A percentile compares a stretch with the other conserved stretches of the same genome.
These are phyloP conservation scores for Gossypium thurberi DNA, from an alignment of 345 rosid genomes.

Conservation along the genomic window DNA sequence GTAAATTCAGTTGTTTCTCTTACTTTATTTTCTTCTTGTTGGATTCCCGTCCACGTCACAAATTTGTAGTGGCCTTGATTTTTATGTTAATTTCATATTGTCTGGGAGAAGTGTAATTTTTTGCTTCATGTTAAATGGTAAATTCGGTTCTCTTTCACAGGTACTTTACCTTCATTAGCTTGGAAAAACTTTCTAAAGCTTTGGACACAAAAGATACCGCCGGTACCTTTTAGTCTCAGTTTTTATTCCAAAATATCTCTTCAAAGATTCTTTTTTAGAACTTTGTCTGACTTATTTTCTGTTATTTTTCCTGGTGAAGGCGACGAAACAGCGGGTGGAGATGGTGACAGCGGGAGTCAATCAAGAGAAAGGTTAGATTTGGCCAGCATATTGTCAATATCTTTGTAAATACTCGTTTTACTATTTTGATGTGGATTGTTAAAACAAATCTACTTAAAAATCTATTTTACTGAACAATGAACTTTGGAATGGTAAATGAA, in stretches of 20 bases:
- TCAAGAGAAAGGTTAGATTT: slow-evolving; percentile 12
- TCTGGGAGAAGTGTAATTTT: background rate
- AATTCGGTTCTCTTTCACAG: slow-evolving; percentile 20
- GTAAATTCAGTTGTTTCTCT: background rate
- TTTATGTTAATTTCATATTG: background rate
- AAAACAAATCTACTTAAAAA: background rate
- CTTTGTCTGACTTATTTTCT: background rate
- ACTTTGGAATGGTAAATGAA: background rate
- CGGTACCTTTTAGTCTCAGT: slow-evolving; percentile 26
- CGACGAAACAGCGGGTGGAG: background rate
- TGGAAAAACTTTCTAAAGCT: slow-evolving; percentile 54
- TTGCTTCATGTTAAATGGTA: background rate
- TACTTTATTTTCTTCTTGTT: background rate
- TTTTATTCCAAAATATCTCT: background rate
- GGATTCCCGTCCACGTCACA: background rate
- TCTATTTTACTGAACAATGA: background rate
- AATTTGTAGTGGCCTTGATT: background rate
- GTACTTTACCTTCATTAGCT: slow-evolving; percentile 71
- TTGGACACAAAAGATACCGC: slow-evolving; percentile 32
- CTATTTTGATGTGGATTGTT: background rate
- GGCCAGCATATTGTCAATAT: background rate
- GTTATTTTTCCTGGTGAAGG: background rate
- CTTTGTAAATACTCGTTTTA: background rate
- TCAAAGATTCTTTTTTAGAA: background rate
- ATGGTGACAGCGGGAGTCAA: background rate